These are phyloP conservation scores for Cardamine occulta DNA, from an alignment of 345 rosid species.

Conservation along the genomic window DNA sequence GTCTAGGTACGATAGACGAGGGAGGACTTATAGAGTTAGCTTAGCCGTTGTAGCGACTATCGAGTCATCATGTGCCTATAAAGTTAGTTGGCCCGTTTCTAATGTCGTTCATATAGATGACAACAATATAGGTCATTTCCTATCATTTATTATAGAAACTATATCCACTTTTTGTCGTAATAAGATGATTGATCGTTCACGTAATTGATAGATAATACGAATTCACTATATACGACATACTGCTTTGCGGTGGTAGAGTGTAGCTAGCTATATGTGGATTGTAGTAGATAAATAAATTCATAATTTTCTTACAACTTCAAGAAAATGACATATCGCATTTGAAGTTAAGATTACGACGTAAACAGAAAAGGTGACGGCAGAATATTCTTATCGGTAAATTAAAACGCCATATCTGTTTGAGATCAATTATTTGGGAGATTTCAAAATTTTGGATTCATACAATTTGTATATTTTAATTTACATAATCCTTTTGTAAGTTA, in stretches of 20 bases:
- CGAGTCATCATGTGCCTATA: constrained; percentile 14
- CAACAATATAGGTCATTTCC: not conserved
- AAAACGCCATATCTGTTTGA: not conserved
- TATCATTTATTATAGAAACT: not conserved
- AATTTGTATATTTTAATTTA: not conserved
- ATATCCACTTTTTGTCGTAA: not conserved
- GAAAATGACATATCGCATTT: constrained; percentile 8
- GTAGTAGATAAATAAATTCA: not conserved
- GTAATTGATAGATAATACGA: not conserved
- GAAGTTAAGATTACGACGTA: not conserved
- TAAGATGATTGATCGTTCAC: not conserved
- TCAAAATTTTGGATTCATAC: not conserved
- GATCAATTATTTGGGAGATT: not conserved
- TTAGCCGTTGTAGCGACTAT: constrained; percentile 4
- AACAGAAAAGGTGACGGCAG: not conserved
- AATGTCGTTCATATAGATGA: constrained; percentile 10
- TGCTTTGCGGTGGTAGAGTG: constrained; percentile 1
- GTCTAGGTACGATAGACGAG: constrained; percentile 17
- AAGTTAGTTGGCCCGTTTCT: constrained; percentile 5
- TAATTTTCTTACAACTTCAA: not conserved
- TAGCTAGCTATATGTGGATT: not conserved
- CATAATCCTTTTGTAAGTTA: not conserved
- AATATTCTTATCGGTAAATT: not conserved
- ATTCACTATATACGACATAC: not conserved
- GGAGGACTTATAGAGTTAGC: constrained; percentile 25